A percentile compares a stretch with the other conserved stretches of the same genome.
phyloP scores from a whole-genome alignment of 495 filamentous ascomycete species.

The Penicillium canariense region DNA sequence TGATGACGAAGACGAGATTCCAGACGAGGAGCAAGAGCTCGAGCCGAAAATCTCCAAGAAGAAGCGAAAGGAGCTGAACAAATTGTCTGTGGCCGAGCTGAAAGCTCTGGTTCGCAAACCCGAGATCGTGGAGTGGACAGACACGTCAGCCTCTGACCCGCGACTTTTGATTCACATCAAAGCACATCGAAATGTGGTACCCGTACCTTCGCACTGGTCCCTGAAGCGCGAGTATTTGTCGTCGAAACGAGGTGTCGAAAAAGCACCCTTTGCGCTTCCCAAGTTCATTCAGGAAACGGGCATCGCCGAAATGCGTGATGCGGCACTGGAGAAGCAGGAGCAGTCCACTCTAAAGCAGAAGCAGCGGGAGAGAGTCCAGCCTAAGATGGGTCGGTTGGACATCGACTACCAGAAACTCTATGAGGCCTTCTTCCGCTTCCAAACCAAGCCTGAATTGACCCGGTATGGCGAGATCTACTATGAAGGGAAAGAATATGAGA shows the following conservation, averaged over 20 bases:
- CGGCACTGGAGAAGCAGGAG: constrained; percentile 91
- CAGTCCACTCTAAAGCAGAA: constrained; percentile 89
- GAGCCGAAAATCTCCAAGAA: constrained; percentile 83
- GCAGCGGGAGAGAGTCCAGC: constrained; percentile 88
- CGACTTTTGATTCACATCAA: constrained; percentile 91
- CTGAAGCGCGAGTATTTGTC: constrained; percentile 96
- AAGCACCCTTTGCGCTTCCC: constrained; percentile 85
- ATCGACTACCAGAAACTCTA: constrained; percentile 98
- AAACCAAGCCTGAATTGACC: constrained; percentile 91
- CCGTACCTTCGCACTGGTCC: constrained; percentile 90
- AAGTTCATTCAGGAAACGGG: constrained; percentile 98
- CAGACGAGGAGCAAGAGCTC: constrained; percentile 72
- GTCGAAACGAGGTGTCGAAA: constrained; percentile 93
- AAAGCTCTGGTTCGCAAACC: constrained; percentile 89
- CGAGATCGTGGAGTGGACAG: constrained; percentile 96
- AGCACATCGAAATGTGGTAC: constrained; percentile 90
- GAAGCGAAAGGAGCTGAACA: constrained; percentile 84
- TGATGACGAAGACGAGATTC: constrained; percentile 84
- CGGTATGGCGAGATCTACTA: constrained; percentile 98
- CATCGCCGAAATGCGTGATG: constrained; percentile 96
- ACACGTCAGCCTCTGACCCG: constrained; percentile 89
- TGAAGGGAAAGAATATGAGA: constrained; percentile 97
- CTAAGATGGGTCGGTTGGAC: constrained; percentile 95
- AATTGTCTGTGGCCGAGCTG: constrained; percentile 89
- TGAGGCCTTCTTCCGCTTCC: constrained; percentile 95